Percentiles rank a stretch among this genome's conserved stretches.
Conservation (phyloP, 495 filamentous ascomycete species). For the Podospora pseudocomata region DNA sequence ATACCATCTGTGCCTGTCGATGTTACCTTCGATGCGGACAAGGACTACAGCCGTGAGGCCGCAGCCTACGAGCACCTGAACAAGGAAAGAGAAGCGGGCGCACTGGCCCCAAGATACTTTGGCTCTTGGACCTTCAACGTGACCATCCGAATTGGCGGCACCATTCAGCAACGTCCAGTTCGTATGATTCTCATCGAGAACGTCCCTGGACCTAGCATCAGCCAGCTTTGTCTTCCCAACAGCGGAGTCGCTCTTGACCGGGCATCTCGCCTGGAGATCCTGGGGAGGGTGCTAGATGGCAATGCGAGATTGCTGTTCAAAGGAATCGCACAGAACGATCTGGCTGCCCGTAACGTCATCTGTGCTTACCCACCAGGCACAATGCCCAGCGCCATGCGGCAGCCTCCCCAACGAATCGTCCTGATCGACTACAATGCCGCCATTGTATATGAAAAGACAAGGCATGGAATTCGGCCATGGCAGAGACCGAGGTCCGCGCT, state of each 20-base stretch:
- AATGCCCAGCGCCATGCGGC: background rate
- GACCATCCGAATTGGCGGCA: background rate
- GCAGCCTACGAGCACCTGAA: constrained; percentile 13
- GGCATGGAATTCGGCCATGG: background rate
- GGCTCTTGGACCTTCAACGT: constrained; percentile 17
- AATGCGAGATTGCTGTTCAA: constrained; percentile 6
- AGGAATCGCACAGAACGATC: constrained; percentile 16
- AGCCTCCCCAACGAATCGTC: background rate
- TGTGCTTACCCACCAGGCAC: background rate
- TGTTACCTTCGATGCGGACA: constrained; percentile 7
- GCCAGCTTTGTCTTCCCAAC: constrained; percentile 3
- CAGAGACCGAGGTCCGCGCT: background rate
- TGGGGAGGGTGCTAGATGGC: constrained; percentile 16
- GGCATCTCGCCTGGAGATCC: constrained; percentile 14
- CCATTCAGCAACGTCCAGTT: constrained; percentile 8
- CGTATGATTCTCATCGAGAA: constrained; percentile 22
- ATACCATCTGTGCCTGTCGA: background rate
- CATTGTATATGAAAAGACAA: constrained; percentile 1
- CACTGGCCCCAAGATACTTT: constrained; percentile 17
- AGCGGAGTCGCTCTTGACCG: background rate
- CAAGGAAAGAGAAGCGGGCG: constrained; percentile 4
- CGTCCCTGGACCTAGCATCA: constrained; percentile 13
- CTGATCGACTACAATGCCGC: constrained; percentile 8
- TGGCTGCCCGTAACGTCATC: constrained; percentile 17
- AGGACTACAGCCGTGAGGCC: constrained; percentile 20